Conservation (phyloP, 2,329 filamentous ascomycete species). For the Neofusicoccum sp. region DNA sequence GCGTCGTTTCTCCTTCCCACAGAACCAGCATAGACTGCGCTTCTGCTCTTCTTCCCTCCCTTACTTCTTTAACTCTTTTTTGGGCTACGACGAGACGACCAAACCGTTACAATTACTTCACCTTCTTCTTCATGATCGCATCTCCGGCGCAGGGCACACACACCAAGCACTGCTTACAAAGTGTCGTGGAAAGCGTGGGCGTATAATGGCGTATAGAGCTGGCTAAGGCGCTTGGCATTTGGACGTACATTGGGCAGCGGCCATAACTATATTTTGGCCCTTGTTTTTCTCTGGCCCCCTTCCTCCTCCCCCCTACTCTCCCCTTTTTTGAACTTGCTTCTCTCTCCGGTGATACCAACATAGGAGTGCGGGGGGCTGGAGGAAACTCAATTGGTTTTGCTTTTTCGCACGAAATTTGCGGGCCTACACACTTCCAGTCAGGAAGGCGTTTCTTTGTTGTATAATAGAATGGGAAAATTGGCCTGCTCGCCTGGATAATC, state of each 20-base stretch:
- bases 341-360: not conserved
- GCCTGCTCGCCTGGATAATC: not conserved
- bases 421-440: not conserved
- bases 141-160: conserved; percentile 10
- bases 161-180: not conserved
- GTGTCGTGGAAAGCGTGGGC: conserved; percentile 5
- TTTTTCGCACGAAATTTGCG: not conserved
- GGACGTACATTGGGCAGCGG: not conserved
- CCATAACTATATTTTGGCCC: not conserved
- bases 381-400: not conserved
- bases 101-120: not conserved
- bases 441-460: not conserved
- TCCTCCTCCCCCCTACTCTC: not conserved
- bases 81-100: conserved; percentile 17
- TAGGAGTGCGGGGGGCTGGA: not conserved
- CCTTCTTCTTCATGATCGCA: conserved; percentile 5
- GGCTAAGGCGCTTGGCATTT: not conserved
- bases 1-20: not conserved
- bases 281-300: not conserved
- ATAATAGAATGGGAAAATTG: conserved; percentile 7
- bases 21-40: not conserved
- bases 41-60: not conserved
- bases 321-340: not conserved
- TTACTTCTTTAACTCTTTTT: not conserved
- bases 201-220: conserved; percentile 6